Evolutionary conservation across 2,329 filamentous ascomycete genomes (phyloP).

Genomic region (Tetracladium maxilliforme): DNA sequence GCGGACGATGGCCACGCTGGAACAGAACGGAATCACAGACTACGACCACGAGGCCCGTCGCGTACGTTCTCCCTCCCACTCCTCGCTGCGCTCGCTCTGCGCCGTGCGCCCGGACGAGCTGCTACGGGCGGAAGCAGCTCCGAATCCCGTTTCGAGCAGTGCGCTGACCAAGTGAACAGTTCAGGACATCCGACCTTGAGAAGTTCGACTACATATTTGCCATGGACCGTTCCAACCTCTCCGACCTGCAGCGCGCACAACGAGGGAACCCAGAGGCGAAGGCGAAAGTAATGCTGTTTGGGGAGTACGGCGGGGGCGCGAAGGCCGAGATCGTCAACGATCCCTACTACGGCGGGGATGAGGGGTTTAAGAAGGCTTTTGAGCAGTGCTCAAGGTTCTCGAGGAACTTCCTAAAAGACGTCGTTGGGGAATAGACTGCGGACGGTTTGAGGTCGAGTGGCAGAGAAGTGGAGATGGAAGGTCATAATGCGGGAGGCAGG

Average conservation of each 20-base stretch:
- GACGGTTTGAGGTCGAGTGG: no score
- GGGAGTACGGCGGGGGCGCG: constrained; percentile 57
- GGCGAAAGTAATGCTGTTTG: constrained; percentile 68
- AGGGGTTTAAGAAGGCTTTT: constrained; percentile 77
- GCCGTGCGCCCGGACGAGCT: no score
- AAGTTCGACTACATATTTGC: constrained; percentile 87
- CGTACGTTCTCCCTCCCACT: constrained; percentile 26
- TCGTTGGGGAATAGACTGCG: constrained; percentile 32
- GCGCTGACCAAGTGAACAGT: no score
- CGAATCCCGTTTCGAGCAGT: no score
- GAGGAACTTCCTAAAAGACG: constrained; percentile 54
- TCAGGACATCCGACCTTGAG: constrained; percentile 57
- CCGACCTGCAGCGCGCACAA: constrained; percentile 48
- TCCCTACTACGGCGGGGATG: constrained; percentile 79
- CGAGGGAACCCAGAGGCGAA: constrained; percentile 34
- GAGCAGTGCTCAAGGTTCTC: constrained; percentile 70
- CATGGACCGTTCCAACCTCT: constrained; percentile 79
- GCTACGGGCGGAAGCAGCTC: no score
- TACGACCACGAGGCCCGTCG: constrained; percentile 69
- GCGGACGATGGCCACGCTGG: constrained; percentile 69
- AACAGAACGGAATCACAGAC: constrained; percentile 56
- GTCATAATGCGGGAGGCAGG: no score
- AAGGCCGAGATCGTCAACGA: constrained; percentile 64
- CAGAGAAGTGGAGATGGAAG: no score
- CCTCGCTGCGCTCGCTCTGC: constrained; percentile 1